Evolutionary conservation across 2,329 filamentous ascomycete genomes (phyloP), one percentile per base, ranked within the genome.

Genomic region (Pestalotiopsis sp.): DNA sequence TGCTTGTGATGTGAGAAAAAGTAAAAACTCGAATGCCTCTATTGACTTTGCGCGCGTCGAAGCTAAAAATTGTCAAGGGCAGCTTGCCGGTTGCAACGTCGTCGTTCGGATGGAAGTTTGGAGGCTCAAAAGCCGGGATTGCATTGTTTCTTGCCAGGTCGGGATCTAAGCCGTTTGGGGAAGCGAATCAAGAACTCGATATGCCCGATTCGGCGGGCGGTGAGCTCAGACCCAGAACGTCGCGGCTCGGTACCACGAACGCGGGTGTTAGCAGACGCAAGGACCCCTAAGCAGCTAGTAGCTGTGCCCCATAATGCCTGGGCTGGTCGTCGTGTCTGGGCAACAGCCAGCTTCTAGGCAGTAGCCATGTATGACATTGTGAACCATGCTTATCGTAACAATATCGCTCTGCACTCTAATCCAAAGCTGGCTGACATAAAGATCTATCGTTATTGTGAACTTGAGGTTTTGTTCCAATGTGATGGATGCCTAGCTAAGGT

Each of bases 61-160:
- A 49, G 14, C 14, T 36, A 17, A 38, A 36, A 20, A 17, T n/a
- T 62, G 31, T 12, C 27, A 62, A 39, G 27, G n/a, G 59, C 27
- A 36, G n/a, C 31, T 25, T 62, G 12, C n/a, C 31, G 23, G 36
- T 49, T 27, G 61, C 25, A 36, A 27, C 25, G 39, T 36, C 23
- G 49, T 49, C 31, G 63, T 65, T 65, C 49, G 27, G 41, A 65
- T 36, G 63, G 31, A 65, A 55, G 36, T 65, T 65, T 45, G 63
- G 52, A 45, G 63, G 45, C 52, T 17, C n/a, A 45, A 65, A 65
- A 55, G 49, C 45, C 14, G 25, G 63, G 63, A 39, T 65, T 65
- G 63, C 25, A 65, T 65, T 55, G 45, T 65, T 65, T 65, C 63
- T 65, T 14, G 45, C 63, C 23, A 52, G 20, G 45, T 17, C 17